Percentiles rank a stretch among this genome's conserved stretches.
These are phyloP conservation scores for Raphanus hybrid DNA, from an alignment of 441 rosid genomes.

Conservation along the genomic window DNA sequence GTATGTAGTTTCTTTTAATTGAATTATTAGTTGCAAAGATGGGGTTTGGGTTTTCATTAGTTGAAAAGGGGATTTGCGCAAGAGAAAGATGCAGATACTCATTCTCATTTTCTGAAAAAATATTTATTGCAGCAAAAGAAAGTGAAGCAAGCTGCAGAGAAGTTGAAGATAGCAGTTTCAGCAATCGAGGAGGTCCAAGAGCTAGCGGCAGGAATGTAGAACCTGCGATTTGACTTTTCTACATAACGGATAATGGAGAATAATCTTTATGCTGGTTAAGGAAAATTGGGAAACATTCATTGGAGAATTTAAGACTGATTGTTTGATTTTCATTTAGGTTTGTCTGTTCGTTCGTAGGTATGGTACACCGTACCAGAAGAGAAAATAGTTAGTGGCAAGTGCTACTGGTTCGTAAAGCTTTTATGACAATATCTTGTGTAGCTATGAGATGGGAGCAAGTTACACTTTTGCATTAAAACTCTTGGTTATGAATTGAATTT, in stretches of 20 bases:
- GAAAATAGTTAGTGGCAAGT: constrained; percentile 5
- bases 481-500: background rate
- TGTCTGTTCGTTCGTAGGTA: constrained; percentile 37
- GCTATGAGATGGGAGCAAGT: background rate
- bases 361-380: constrained; percentile 14
- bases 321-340: constrained; percentile 26
- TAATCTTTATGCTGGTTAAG: background rate
- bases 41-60: background rate
- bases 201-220: constrained; percentile 32
- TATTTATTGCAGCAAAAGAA: constrained; percentile 38
- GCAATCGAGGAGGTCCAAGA: constrained; percentile 33
- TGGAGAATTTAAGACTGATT: constrained; percentile 30
- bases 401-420: constrained; percentile 22
- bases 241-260: background rate
- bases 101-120: background rate
- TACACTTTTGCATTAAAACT: background rate
- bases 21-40: background rate
- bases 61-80: background rate
- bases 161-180: constrained; percentile 31
- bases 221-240: constrained; percentile 25
- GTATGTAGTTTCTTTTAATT: background rate
- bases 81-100: background rate
- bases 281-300: background rate
- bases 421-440: background rate
- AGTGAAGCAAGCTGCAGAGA: constrained; percentile 41